Evolutionary conservation across 2,329 filamentous ascomycete genomes (phyloP).

Genomic region (Fusarium mangiferae): DNA sequence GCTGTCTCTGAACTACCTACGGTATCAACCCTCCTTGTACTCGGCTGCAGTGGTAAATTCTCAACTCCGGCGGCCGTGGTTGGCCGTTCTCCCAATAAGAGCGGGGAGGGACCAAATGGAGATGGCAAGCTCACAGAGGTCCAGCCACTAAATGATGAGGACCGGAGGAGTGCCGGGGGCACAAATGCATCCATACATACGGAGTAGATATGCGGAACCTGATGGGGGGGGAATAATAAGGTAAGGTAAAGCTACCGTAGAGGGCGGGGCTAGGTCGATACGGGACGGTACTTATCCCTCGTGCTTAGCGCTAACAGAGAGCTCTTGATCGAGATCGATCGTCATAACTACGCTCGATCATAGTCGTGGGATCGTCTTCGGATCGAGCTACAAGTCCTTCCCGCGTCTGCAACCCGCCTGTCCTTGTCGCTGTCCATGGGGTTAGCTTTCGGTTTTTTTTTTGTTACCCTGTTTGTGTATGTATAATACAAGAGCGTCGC

Average conservation of each 20-base stretch:
- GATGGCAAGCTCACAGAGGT: not conserved
- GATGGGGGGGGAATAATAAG: not conserved
- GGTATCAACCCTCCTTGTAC: not conserved
- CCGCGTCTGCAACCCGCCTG: conserved; percentile 9
- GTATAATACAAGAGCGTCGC: conserved; percentile 25
- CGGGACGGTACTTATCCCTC: conserved; percentile 37
- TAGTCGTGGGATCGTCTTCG: conserved; percentile 36
- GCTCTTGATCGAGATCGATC: conserved; percentile 47
- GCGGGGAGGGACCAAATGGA: conserved; percentile 1
- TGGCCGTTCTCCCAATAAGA: conserved; percentile 3
- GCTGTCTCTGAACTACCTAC: not conserved
- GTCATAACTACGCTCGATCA: conserved; percentile 43
- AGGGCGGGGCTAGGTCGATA: conserved; percentile 20
- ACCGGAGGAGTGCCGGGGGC: conserved; percentile 22
- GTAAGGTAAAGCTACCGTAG: not conserved
- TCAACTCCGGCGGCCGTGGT: conserved; percentile 8
- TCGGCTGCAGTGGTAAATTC: conserved; percentile 1
- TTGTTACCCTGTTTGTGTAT: conserved; percentile 8
- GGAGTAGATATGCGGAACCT: conserved; percentile 6
- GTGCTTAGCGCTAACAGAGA: conserved; percentile 37
- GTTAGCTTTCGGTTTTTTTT: conserved; percentile 19
- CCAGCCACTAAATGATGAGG: conserved; percentile 9
- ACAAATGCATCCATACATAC: not conserved
- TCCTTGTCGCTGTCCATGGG: conserved; percentile 18
- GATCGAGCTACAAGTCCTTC: conserved; percentile 36